phyloP scores from a whole-genome alignment of 257 asterid genomes.

The Gentiana dahurica region DNA sequence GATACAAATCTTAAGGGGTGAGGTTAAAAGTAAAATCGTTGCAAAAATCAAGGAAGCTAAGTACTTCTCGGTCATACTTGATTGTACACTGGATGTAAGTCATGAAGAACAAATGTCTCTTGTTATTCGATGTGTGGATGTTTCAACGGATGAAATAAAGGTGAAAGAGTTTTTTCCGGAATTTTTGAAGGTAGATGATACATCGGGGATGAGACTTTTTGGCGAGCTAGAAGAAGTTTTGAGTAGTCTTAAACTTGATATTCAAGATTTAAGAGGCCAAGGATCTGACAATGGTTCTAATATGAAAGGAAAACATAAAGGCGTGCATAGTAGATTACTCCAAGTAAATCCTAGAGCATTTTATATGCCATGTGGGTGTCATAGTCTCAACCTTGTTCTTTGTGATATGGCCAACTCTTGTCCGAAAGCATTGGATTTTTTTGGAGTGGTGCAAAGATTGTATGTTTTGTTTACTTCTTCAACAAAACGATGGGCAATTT shows the following conservation, averaged over 20 bases:
- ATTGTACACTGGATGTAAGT: not conserved
- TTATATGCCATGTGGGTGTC: too few species aligned
- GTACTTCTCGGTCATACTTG: not conserved
- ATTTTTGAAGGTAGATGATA: too few species aligned
- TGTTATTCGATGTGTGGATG: not conserved
- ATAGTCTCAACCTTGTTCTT: too few species aligned
- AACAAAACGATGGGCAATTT: not conserved
- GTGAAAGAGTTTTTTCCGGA: not conserved
- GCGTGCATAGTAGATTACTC: too few species aligned
- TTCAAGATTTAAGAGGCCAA: too few species aligned
- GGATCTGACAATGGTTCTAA: not conserved
- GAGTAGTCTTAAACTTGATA: too few species aligned
- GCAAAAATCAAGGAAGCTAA: not conserved
- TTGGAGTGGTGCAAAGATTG: not conserved
- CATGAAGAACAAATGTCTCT: conserved; percentile 1
- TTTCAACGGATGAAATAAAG: not conserved
- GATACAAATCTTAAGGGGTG: not conserved
- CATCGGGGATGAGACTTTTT: too few species aligned
- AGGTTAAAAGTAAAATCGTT: not conserved
- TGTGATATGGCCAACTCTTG: not conserved
- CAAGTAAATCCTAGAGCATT: too few species aligned
- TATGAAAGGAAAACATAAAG: too few species aligned
- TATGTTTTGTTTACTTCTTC: not conserved
- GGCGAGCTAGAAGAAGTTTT: too few species aligned
- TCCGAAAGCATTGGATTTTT: not conserved